phyloP scores from a whole-genome alignment of 2,329 filamentous ascomycete species.

The Westerdykella aurantiaca region DNA sequence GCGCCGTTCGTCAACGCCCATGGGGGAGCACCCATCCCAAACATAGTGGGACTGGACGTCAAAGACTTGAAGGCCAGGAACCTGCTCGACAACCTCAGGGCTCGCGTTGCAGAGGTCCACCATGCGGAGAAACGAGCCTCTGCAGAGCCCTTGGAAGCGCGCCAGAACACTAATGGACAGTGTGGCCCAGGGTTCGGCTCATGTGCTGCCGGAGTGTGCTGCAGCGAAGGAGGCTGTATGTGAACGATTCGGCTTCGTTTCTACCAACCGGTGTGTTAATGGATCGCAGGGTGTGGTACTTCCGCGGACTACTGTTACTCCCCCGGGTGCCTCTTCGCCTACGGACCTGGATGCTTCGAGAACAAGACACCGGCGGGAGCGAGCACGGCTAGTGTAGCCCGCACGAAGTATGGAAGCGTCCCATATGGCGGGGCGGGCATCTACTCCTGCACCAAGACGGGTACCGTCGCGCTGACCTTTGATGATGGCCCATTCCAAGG shows the following conservation, averaged over 20 bases:
- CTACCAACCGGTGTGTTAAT: conserved; percentile 11
- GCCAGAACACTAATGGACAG: conserved; percentile 26
- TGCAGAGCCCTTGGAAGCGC: conserved; percentile 13
- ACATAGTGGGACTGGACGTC: conserved; percentile 31
- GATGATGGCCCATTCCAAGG: conserved; percentile 57
- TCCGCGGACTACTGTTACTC: conserved; percentile 53
- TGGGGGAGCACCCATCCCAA: conserved; percentile 24
- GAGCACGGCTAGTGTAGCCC: conserved; percentile 50
- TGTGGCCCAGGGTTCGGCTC: conserved; percentile 28
- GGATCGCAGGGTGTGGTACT: conserved; percentile 46
- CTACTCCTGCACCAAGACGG: conserved; percentile 48
- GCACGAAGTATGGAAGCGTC: conserved; percentile 50
- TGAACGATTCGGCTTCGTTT: neutral
- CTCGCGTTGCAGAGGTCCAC: conserved; percentile 18
- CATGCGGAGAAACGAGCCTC: conserved; percentile 10
- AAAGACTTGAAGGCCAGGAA: conserved; percentile 31
- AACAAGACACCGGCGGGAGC: conserved; percentile 51
- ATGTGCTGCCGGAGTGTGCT: conserved; percentile 32
- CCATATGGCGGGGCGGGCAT: conserved; percentile 54
- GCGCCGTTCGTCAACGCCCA: conserved; percentile 29
- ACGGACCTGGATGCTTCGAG: conserved; percentile 57
- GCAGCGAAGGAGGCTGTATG: conserved; percentile 30
- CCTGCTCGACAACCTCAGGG: conserved; percentile 25
- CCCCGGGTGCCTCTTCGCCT: conserved; percentile 57
- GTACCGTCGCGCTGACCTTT: conserved; percentile 60